Base-by-base conservation (phyloP, 768 basidiomycete genomes). In the Leccinum pellstonianum region DNA sequence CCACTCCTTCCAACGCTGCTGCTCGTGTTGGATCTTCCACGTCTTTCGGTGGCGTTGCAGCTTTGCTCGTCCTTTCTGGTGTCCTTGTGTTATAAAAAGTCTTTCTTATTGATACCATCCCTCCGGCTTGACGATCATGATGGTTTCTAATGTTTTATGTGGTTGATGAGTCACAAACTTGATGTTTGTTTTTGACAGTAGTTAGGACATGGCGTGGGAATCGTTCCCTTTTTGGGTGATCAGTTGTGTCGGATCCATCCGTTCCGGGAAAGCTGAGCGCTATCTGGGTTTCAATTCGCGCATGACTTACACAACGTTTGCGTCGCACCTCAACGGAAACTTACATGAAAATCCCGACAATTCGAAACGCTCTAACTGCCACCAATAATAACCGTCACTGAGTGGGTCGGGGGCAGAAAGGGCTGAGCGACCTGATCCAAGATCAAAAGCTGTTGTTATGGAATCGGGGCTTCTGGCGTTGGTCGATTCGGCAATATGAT, bases 1-100 rank as follows among this genome's bases (percentile, higher is more conserved):
- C 68, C 1, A 61, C 72, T 21, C 8, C 71, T 1, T 65, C 58
- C 35, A 62, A 35, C 1, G 71, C 68, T 21, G 73, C 71, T 8
- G 50, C 54, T 15, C 69, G 71, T 15, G 21, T 63, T 3, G 69
- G 62, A 4, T 58, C 67, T 10, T 62, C 68, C 5, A 37, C 54
- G 15, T 64, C 73, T n/a, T 35, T 73, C 3, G 63, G 58, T 37
- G 61, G 67, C 41, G 27, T 61, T 10, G 65, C 67, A 2, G 62
- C 62, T 6, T 2, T 72, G 19, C 50, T 73, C 37, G 63, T 31
- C 4, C 64, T 70, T 9, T 64, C 64, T 35, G 69, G 67, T 15
- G 51, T 64, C 11, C 52, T 72, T 4, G 51, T 57, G 19, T 65
- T 70, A 47, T 74, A 61, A 51, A 7, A 4, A 2, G 9, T 23